phyloP scores from a whole-genome alignment of 306 rosid species.

The Rubus idaeus region DNA sequence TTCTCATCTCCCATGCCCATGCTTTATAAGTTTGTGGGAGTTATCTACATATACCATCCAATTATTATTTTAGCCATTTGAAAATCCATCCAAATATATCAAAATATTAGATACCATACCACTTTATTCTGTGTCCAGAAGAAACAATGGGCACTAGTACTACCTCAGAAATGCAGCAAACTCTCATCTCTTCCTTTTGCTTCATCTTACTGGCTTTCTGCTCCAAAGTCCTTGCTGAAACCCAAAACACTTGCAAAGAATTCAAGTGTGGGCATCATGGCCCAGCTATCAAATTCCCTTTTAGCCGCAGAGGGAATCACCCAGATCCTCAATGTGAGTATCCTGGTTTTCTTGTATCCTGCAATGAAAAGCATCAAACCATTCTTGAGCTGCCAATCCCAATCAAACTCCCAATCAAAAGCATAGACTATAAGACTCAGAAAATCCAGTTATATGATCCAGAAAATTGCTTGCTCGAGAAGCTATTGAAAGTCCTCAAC shows the following conservation, averaged over 20 bases:
- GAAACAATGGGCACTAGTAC: too few species aligned
- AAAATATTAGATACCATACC: too few species aligned
- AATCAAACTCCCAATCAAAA: conserved; percentile 15
- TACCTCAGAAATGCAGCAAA: background rate
- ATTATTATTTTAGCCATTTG: too few species aligned
- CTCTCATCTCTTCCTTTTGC: background rate
- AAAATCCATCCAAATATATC: too few species aligned
- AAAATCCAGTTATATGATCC: conserved; percentile 18
- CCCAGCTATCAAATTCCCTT: conserved; percentile 33
- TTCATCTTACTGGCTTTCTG: conserved; percentile 10
- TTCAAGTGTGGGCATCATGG: conserved; percentile 16
- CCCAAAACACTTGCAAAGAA: conserved; percentile 5
- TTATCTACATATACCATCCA: too few species aligned
- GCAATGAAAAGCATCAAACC: conserved; percentile 15
- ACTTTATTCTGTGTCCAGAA: too few species aligned
- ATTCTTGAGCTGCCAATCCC: conserved; percentile 31
- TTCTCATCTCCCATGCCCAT: too few species aligned
- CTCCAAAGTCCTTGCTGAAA: conserved; percentile 3
- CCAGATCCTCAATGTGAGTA: conserved; percentile 14
- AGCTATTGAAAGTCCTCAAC: conserved; percentile 8
- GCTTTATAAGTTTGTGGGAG: too few species aligned
- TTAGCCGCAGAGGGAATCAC: conserved; percentile 26
- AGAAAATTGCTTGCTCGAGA: conserved; percentile 1
- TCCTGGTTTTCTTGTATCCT: conserved; percentile 37
- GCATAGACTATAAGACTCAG: conserved; percentile 35